These are phyloP conservation scores for Ananas comosus DNA, from an alignment of 176 grass and related monocot genomes.

Conservation along the genomic window DNA sequence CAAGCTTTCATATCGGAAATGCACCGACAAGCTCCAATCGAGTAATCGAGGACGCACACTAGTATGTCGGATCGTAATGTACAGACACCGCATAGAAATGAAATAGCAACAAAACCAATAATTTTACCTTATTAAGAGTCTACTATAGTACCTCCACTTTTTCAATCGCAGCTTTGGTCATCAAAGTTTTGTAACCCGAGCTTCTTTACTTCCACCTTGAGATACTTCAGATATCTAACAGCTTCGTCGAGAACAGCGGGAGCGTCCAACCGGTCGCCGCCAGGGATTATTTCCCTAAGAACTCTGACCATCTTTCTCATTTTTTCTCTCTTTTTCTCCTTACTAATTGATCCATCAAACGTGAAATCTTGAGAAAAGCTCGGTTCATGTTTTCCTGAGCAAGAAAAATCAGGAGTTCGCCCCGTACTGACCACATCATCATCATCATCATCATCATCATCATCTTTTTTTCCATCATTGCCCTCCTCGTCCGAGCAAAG, in stretches of 20 bases:
- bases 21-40: neutral
- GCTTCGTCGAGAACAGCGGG: constrained; percentile 52
- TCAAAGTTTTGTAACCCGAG: constrained; percentile 33
- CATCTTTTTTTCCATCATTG: constrained; percentile 27
- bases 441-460: constrained; percentile 9
- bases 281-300: constrained; percentile 63
- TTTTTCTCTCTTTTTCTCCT: constrained; percentile 26
- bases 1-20: neutral
- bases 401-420: constrained; percentile 45
- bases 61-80: neutral
- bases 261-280: constrained; percentile 52
- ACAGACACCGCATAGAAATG: neutral
- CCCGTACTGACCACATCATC: constrained; percentile 66
- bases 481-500: constrained; percentile 47
- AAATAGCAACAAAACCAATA: constrained; percentile 22
- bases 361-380: constrained; percentile 8
- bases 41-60: neutral
- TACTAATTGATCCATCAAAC: constrained; percentile 14
- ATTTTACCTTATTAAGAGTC: constrained; percentile 10
- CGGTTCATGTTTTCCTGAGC: constrained; percentile 6
- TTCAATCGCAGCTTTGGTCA: constrained; percentile 14
- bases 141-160: constrained; percentile 8
- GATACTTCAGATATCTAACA: constrained; percentile 62
- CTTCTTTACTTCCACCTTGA: constrained; percentile 60
- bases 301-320: constrained; percentile 37